Evolutionary conservation across 106 monocot species (phyloP).

Genomic region (Alisma plantagoaquatica): DNA sequence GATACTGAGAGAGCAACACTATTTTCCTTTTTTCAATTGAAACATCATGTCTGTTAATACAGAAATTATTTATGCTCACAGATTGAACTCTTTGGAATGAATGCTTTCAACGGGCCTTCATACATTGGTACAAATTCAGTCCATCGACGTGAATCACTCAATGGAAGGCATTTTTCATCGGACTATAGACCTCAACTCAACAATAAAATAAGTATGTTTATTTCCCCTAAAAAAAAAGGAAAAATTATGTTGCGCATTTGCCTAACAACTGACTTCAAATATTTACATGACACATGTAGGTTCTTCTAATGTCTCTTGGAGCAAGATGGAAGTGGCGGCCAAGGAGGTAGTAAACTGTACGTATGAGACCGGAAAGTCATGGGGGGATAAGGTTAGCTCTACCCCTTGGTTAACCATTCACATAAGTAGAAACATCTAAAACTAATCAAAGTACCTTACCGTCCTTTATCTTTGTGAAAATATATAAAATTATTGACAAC

Average conservation of each 20-base stretch:
- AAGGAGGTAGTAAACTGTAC: background rate
- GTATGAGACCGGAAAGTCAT: too few species aligned
- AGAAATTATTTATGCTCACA: background rate
- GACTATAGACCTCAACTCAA: background rate
- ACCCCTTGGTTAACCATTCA: too few species aligned
- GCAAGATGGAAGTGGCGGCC: background rate
- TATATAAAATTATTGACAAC: too few species aligned
- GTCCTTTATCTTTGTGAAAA: too few species aligned
- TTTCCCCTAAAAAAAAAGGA: background rate
- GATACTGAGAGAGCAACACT: too few species aligned
- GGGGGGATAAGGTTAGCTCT: too few species aligned
- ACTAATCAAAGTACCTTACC: too few species aligned
- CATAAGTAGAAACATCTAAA: too few species aligned
- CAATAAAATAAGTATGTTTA: too few species aligned
- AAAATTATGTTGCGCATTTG: background rate
- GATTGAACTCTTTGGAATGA: background rate
- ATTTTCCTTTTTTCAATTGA: background rate
- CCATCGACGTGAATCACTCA: background rate
- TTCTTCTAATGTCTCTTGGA: background rate
- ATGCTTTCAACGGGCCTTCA: constrained; percentile 1
- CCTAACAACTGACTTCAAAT: background rate
- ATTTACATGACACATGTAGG: background rate
- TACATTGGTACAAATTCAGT: background rate
- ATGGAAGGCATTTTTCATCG: background rate
- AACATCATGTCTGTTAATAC: background rate